phyloP scores from a whole-genome alignment of 495 filamentous ascomycete genomes.

The Astrocystis sublimbata region DNA sequence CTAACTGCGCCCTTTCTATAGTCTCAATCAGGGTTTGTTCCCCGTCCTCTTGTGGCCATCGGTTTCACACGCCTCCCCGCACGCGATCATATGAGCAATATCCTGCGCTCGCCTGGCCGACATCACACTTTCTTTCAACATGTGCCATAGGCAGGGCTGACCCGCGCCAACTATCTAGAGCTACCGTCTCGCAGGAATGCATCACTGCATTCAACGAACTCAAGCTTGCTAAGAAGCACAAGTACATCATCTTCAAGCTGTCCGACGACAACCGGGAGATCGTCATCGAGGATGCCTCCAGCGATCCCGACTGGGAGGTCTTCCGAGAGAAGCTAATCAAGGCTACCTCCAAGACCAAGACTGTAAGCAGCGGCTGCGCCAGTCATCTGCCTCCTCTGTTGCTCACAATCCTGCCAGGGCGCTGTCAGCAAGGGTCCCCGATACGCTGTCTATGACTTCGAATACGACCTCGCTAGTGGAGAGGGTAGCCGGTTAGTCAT shows the following conservation, averaged over 20 bases:
- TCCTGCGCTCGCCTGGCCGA: constrained; percentile 16
- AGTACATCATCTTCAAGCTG: constrained; percentile 98
- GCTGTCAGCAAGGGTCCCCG: constrained; percentile 74
- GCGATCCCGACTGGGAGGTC: constrained; percentile 63
- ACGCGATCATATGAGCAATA: constrained; percentile 6
- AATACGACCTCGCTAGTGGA: constrained; percentile 73
- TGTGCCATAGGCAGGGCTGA: constrained; percentile 27
- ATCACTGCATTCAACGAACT: constrained; percentile 83
- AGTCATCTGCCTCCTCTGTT: neutral
- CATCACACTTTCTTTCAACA: neutral
- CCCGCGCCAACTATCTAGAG: constrained; percentile 54
- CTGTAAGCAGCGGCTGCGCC: constrained; percentile 29
- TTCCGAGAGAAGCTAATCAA: constrained; percentile 80
- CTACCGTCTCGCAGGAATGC: constrained; percentile 77
- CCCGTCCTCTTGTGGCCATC: constrained; percentile 24
- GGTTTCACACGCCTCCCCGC: constrained; percentile 15
- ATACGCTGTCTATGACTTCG: constrained; percentile 90
- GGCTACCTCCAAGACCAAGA: constrained; percentile 53
- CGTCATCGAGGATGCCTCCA: constrained; percentile 71
- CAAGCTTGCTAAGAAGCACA: constrained; percentile 82
- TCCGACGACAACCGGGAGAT: constrained; percentile 89
- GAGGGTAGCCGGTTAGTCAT: constrained; percentile 76
- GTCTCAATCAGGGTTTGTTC: constrained; percentile 71
- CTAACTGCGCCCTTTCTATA: constrained; percentile 30
- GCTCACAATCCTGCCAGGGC: constrained; percentile 38